phyloP scores from a whole-genome alignment of 1,284 basidiomycete species.

The Cutaneotrichosporon cavernicola region DNA sequence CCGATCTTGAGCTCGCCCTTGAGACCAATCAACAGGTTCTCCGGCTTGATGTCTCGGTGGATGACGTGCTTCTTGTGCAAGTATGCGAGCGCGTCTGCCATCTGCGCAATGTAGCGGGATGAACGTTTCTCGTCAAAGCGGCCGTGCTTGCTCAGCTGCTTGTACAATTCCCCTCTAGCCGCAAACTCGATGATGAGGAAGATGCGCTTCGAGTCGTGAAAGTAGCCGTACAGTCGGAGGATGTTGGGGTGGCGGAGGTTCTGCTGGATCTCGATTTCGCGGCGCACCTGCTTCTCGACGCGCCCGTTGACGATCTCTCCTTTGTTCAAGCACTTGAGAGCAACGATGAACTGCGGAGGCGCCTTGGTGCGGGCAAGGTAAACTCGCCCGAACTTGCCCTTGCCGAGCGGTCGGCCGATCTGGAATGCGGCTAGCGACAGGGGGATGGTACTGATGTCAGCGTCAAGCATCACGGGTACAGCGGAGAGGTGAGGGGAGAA shows the following conservation, averaged over 20 bases:
- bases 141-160: constrained; percentile 81
- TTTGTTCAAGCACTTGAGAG: constrained; percentile 97
- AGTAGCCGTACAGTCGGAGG: constrained; percentile 90
- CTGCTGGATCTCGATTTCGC: constrained; percentile 98
- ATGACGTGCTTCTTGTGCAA: constrained; percentile 96
- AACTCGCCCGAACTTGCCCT: constrained; percentile 97
- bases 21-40: constrained; percentile 87
- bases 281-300: constrained; percentile 92
- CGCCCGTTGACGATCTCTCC: constrained; percentile 84
- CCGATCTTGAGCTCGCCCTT: constrained; percentile 98
- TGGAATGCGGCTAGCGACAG: constrained; percentile 75
- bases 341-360: constrained; percentile 87
- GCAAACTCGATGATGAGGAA: constrained; percentile 98
- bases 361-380: constrained; percentile 95
- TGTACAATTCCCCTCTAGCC: constrained; percentile 93
- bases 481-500: not conserved
- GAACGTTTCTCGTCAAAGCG: constrained; percentile 84
- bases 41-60: constrained; percentile 98
- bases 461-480: too few relatives aligned
- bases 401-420: constrained; percentile 92
- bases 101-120: constrained; percentile 88
- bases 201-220: constrained; percentile 96
- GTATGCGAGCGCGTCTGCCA: constrained; percentile 94
- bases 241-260: constrained; percentile 96
- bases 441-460: constrained; percentile 54